Evolutionary conservation across 306 rosid species (phyloP), one percentile per base, ranked within the genome.

Genomic region (Lagenaria siceraria): DNA sequence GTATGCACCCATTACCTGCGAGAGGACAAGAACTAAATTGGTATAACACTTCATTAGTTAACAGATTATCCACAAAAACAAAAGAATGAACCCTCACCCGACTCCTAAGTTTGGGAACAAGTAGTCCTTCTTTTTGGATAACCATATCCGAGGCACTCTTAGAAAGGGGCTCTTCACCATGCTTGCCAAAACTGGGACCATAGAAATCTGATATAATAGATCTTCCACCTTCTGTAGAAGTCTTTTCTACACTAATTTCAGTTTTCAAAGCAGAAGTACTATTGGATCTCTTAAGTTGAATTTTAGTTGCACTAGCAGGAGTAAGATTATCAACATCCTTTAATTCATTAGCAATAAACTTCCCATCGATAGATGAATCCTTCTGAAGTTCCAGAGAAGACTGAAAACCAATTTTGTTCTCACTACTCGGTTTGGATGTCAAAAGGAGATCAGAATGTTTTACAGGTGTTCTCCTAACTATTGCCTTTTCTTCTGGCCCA

Each of bases 1-100:
- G 74, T 86, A 90, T 51, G 99, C 99, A 69, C 99, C 98, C 91
- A 89, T 86, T 46, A 96, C 98, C 99, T 92, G 96, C 69, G 74
- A 56, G 24, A 9, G 78, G 74, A 63, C 74, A 81, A 52, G 63
- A 77, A 85, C 51, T 63, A 82, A 79, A 55, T 25, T 70, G 55
- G 84, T 40, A 59, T 8, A 4, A 29, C 43, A n/a, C 13, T 38
- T 15, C 17, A 21, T 49, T 76, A 36, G 15, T 29, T 13, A 40
- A 40, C 36, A 42, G 29, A 53, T 14, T 31, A 64, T 27, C 62
- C 43, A 46, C 74, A 77, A 70, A 78, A 19, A 22, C 76, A 79
- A 74, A 78, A 80, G 29, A 25, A 60, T 79, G 74, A 65, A 43
- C 79, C 76, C 65, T 82, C 86, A 96, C 98, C 96, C 94, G 94